Evolutionary conservation across 805 yeast species (phyloP).

Genomic region (Kazachstania psychrophila): DNA sequence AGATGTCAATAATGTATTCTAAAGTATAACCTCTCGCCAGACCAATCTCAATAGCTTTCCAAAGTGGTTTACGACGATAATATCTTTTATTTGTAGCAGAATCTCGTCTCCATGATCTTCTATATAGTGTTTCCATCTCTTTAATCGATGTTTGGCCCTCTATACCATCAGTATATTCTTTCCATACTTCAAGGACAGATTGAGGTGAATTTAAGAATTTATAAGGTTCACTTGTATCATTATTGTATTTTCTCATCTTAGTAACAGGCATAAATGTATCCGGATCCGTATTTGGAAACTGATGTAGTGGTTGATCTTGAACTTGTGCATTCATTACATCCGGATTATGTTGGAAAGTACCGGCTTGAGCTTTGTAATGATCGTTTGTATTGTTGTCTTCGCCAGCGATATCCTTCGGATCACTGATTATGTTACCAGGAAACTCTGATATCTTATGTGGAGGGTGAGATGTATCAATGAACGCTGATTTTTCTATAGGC

Average conservation of each 20-base stretch:
- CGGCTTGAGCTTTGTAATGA: constrained; percentile 2
- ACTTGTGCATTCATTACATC: neutral
- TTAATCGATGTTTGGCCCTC: constrained; percentile 45
- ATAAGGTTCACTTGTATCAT: constrained; percentile 11
- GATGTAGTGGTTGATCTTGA: neutral
- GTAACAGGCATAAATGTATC: neutral
- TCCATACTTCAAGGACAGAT: constrained; percentile 47
- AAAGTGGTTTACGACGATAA: constrained; percentile 43
- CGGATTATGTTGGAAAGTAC: constrained; percentile 2
- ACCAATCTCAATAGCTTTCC: constrained; percentile 47
- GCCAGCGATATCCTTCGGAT: neutral
- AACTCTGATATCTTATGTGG: neutral
- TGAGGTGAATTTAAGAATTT: constrained; percentile 36
- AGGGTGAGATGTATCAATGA: neutral
- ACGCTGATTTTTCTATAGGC: too few species aligned
- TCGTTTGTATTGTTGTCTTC: neutral
- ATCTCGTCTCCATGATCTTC: constrained; percentile 48
- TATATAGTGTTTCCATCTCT: constrained; percentile 39
- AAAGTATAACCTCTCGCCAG: constrained; percentile 36
- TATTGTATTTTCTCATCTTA: constrained; percentile 1
- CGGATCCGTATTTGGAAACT: neutral
- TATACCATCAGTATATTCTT: constrained; percentile 44
- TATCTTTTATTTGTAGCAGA: constrained; percentile 46
- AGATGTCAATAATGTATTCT: constrained; percentile 35
- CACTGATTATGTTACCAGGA: neutral